A percentile compares a stretch with the other conserved stretches of the same genome.
Evolutionary conservation across 2,329 filamentous ascomycete species (phyloP).

Genomic region (Curvularia spicifera): DNA sequence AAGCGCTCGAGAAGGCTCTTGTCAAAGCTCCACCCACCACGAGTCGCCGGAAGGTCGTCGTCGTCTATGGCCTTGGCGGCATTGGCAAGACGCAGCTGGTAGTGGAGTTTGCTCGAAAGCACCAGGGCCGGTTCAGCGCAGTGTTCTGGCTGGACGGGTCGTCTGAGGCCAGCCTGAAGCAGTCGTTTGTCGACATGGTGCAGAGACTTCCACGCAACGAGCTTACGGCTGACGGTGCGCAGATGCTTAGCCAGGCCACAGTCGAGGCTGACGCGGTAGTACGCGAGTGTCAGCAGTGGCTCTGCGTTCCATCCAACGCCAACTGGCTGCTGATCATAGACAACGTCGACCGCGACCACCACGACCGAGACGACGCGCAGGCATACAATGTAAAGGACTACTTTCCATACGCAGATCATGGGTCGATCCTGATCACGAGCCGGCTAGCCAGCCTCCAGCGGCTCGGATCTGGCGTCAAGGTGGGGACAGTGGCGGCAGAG

Average conservation of each 20-base stretch:
- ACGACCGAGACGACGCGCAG: constrained; percentile 19
- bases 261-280: constrained; percentile 19
- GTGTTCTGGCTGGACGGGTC: too few relatives aligned
- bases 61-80: constrained; percentile 18
- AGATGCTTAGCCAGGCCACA: constrained; percentile 17
- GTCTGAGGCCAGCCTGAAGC: too few relatives aligned
- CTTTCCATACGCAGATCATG: constrained; percentile 24
- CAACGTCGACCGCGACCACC: too few relatives aligned
- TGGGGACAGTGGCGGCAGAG: constrained; percentile 30
- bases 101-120: neutral
- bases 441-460: constrained; percentile 12
- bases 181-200: too few relatives aligned
- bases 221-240: constrained; percentile 15
- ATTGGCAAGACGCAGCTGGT: too few relatives aligned
- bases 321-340: constrained; percentile 28
- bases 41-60: constrained; percentile 26
- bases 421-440: constrained; percentile 30
- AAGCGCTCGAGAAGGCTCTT: constrained; percentile 25
- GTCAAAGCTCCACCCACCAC: constrained; percentile 5
- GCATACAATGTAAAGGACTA: constrained; percentile 26
- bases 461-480: constrained; percentile 37
- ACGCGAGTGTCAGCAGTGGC: constrained; percentile 25
- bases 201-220: constrained; percentile 20
- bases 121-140: too few relatives aligned
- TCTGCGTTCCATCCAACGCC: constrained; percentile 20